phyloP scores from a whole-genome alignment of 2,329 filamentous ascomycete genomes.

The Drechslerella dactyloides region DNA sequence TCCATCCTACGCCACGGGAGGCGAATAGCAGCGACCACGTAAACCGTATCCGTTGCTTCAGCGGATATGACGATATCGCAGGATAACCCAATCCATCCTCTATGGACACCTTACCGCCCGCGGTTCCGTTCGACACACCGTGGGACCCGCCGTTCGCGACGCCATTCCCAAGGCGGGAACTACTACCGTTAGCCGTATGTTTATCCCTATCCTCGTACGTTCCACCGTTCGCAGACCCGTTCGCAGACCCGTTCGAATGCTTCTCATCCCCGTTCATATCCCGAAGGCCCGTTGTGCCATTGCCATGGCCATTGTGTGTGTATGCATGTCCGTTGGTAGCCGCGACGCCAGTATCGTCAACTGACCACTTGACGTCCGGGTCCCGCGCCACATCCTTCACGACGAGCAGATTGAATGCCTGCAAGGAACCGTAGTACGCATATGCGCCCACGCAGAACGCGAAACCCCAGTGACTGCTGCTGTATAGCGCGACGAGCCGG shows the following conservation, averaged over 20 bases:
- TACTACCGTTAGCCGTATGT: constrained; percentile 3
- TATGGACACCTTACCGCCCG: not conserved
- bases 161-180: not conserved
- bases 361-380: constrained; percentile 23
- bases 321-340: not conserved
- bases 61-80: constrained; percentile 18
- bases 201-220: not conserved
- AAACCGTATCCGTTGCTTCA: constrained; percentile 35
- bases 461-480: constrained; percentile 46
- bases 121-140: constrained; percentile 8
- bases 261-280: not conserved
- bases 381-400: constrained; percentile 45
- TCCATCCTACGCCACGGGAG: constrained; percentile 41
- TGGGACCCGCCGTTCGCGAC: constrained; percentile 23
- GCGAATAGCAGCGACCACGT: constrained; percentile 25
- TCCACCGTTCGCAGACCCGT: too few species aligned
- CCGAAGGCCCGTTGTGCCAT: constrained; percentile 16
- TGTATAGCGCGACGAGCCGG: constrained; percentile 25
- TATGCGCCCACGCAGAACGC: constrained; percentile 43
- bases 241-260: constrained; percentile 3
- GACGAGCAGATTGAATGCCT: constrained; percentile 41
- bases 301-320: constrained; percentile 2
- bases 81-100: constrained; percentile 28
- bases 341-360: constrained; percentile 21
- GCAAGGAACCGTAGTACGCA: constrained; percentile 35